Percentiles rank a stretch among this genome's conserved stretches.
Evolutionary conservation across 306 rosid genomes (phyloP).

Genomic region (Prunus kanzakura): DNA sequence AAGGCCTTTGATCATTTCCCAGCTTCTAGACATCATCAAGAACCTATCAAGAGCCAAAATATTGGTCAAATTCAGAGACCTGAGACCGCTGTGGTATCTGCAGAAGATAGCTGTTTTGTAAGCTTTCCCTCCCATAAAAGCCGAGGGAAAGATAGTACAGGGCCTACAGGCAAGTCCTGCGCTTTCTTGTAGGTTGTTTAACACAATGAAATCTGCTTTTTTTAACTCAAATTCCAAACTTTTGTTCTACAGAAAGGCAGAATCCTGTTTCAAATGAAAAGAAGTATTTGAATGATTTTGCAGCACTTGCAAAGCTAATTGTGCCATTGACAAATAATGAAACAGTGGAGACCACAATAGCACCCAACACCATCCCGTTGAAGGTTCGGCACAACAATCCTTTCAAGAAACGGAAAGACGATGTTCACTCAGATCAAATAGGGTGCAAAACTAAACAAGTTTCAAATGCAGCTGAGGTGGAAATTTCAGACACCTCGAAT

Average conservation of each 20-base stretch:
- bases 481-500: slow-evolving; percentile 27
- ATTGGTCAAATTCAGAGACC: slow-evolving; percentile 25
- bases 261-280: slow-evolving; percentile 27
- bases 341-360: slow-evolving; percentile 16
- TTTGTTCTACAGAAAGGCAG: slow-evolving; percentile 38
- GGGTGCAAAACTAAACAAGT: slow-evolving; percentile 29
- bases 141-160: slow-evolving; percentile 25
- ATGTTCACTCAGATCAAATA: slow-evolving; percentile 23
- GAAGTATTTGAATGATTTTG: slow-evolving; percentile 38
- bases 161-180: slow-evolving; percentile 43
- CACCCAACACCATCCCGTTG: slow-evolving; percentile 18
- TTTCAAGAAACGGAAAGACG: slow-evolving; percentile 60
- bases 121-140: slow-evolving; percentile 39
- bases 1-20: slow-evolving; percentile 58
- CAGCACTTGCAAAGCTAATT: slow-evolving; percentile 58
- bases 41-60: slow-evolving; percentile 26
- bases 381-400: slow-evolving; percentile 80
- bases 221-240: neutral
- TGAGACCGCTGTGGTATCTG: slow-evolving; percentile 31
- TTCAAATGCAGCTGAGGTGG: slow-evolving; percentile 28
- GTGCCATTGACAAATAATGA: slow-evolving; percentile 35
- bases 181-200: neutral
- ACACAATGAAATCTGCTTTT: neutral
- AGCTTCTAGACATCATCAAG: slow-evolving; percentile 25
- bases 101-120: slow-evolving; percentile 45